phyloP scores from a whole-genome alignment of 2,329 filamentous ascomycete species.

The Blastomyces emzantsi region DNA sequence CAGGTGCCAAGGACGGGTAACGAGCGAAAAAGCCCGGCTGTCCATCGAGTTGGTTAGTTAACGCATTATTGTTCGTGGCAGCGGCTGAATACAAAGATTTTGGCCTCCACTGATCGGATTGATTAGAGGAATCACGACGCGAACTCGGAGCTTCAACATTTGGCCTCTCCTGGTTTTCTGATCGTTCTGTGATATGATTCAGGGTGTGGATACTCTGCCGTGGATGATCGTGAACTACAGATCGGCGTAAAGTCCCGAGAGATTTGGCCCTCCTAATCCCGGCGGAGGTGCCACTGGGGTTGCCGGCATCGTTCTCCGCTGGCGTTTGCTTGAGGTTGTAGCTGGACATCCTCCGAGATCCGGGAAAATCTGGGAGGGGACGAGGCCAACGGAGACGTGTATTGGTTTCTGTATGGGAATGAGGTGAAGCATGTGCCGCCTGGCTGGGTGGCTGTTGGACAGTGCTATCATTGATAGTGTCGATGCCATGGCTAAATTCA shows the following conservation, averaged over 20 bases:
- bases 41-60: conserved; percentile 27
- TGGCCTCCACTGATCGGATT: neutral
- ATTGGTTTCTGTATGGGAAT: neutral
- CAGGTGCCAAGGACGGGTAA: conserved; percentile 29
- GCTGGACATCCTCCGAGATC: neutral
- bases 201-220: neutral
- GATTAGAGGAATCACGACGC: neutral
- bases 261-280: conserved; percentile 12
- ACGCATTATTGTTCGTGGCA: conserved; percentile 11
- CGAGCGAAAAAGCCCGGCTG: conserved; percentile 26
- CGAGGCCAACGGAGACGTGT: neutral
- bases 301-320: neutral
- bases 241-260: conserved; percentile 4
- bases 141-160: neutral
- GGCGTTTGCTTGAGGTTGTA: neutral
- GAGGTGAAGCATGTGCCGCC: neutral
- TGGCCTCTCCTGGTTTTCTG: neutral
- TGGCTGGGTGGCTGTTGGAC: neutral
- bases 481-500: conserved; percentile 27
- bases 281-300: neutral
- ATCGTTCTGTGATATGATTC: neutral
- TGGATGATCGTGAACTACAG: neutral
- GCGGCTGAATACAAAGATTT: neutral
- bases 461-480: neutral
- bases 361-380: neutral